Conservation (phyloP, 2,329 filamentous ascomycete species). For the Ophiostoma sp. region DNA sequence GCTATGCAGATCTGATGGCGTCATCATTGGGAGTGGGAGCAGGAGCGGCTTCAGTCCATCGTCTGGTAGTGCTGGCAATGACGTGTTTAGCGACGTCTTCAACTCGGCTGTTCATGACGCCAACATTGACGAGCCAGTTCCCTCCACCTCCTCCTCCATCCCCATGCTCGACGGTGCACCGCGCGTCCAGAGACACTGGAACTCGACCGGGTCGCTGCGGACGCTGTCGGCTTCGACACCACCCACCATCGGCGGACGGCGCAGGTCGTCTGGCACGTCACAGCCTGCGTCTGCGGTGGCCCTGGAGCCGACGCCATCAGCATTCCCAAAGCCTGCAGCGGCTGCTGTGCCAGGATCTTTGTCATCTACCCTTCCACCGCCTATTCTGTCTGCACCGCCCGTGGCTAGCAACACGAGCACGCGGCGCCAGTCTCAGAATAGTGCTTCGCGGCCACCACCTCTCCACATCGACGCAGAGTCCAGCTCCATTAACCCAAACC, state of each 20-base stretch:
- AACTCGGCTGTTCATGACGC: not conserved
- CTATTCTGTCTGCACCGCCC: not conserved
- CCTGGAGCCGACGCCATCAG: conserved; percentile 28
- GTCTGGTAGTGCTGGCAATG: not conserved
- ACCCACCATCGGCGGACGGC: conserved; percentile 41
- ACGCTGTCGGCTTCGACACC: conserved; percentile 47
- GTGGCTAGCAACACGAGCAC: conserved; percentile 33
- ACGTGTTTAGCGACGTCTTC: not conserved
- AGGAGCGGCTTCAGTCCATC: not conserved
- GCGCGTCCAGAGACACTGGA: conserved; percentile 15
- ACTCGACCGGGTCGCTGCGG: conserved; percentile 26
- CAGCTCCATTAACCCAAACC: not conserved
- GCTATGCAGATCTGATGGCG: not conserved
- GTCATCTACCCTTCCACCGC: not conserved
- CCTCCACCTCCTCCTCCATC: too few species aligned
- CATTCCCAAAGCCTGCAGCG: conserved; percentile 25
- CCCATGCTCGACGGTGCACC: not conserved
- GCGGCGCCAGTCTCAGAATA: conserved; percentile 49
- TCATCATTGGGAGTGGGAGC: not conserved
- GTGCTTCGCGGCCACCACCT: conserved; percentile 40
- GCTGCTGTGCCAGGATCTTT: conserved; percentile 27
- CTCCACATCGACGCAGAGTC: conserved; percentile 37
- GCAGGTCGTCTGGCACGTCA: conserved; percentile 23
- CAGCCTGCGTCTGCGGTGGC: not conserved
- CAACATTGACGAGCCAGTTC: not conserved